Evolutionary conservation across 108 stramenopile genomes (phyloP).

Genomic region (Pseudonitzschia delicatissima): DNA sequence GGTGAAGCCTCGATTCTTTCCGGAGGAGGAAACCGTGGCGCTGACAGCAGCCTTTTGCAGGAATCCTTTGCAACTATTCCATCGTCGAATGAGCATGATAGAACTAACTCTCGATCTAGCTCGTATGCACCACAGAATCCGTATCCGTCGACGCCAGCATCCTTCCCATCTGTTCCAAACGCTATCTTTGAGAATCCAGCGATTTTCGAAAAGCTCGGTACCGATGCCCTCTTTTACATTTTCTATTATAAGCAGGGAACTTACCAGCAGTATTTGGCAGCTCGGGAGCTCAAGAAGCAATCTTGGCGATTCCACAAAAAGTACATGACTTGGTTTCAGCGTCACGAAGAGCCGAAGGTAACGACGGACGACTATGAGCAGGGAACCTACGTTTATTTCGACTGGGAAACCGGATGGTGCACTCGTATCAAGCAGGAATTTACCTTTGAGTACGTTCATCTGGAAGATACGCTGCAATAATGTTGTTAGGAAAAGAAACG

Average conservation of each 20-base stretch:
- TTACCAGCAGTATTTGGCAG: constrained; percentile 98
- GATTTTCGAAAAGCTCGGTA: constrained; percentile 93
- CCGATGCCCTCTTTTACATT: constrained; percentile 99
- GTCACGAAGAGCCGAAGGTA: constrained; percentile 93
- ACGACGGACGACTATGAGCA: constrained; percentile 99
- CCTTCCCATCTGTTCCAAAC: constrained; percentile 87
- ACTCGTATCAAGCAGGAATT: constrained; percentile 97
- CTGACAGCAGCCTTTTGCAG: constrained; percentile 40
- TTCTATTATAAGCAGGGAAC: constrained; percentile 99
- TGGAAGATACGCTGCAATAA: constrained; percentile 92
- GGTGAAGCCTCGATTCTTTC: constrained; percentile 1
- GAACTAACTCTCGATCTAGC: constrained; percentile 49
- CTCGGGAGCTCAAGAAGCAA: constrained; percentile 96
- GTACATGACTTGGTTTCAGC: constrained; percentile 99
- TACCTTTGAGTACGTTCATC: constrained; percentile 93
- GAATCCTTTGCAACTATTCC: constrained; percentile 81
- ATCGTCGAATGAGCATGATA: constrained; percentile 39
- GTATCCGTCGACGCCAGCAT: constrained; percentile 81
- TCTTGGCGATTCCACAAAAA: constrained; percentile 99
- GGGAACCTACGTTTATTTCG: constrained; percentile 99
- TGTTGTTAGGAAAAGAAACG: no score
- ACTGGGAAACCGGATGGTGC: constrained; percentile 98
- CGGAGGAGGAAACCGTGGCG: constrained; percentile 1
- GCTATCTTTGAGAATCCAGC: constrained; percentile 89
- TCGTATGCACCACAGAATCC: constrained; percentile 92